Conservation (phyloP, 495 filamentous ascomycete genomes). For the Massariosphaeria phaeospora region DNA sequence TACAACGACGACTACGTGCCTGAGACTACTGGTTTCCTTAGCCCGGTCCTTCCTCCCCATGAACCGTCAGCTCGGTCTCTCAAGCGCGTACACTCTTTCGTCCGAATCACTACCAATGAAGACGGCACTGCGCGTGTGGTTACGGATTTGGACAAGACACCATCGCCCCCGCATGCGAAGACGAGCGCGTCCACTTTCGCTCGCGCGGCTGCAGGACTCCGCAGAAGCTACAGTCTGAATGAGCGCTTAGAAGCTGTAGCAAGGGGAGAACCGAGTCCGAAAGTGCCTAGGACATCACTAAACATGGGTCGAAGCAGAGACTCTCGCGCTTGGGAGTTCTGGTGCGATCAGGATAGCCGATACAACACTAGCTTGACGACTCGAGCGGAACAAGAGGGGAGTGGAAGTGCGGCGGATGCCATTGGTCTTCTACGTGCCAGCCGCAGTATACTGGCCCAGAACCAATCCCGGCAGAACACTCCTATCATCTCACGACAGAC, state of each 20-base stretch:
- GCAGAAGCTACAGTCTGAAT: conserved; percentile 55
- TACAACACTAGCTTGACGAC: conserved; percentile 60
- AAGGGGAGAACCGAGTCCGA: conserved; percentile 14
- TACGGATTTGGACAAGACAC: conserved; percentile 56
- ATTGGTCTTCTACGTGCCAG: conserved; percentile 65
- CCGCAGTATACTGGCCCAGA: conserved; percentile 46
- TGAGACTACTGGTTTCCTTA: conserved; percentile 8
- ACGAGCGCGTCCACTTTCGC: conserved; percentile 9
- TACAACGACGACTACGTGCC: conserved; percentile 14
- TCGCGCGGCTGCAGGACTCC: conserved; percentile 43
- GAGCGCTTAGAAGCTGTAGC: conserved; percentile 33
- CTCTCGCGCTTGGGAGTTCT: conserved; percentile 66
- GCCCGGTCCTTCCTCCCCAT: background rate
- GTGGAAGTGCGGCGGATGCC: conserved; percentile 63
- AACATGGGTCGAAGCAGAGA: conserved; percentile 69
- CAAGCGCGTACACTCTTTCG: conserved; percentile 46
- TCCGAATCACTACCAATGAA: conserved; percentile 67
- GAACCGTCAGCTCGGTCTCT: conserved; percentile 7
- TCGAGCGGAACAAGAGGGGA: conserved; percentile 67
- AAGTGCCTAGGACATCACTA: conserved; percentile 26
- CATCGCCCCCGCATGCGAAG: conserved; percentile 61
- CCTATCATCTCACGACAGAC: conserved; percentile 17
- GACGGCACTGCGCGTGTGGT: conserved; percentile 81
- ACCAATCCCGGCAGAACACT: conserved; percentile 56
- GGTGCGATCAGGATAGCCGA: conserved; percentile 30